Conservation (phyloP, 805 yeast species). For the Kodamaea jinghongensis region DNA sequence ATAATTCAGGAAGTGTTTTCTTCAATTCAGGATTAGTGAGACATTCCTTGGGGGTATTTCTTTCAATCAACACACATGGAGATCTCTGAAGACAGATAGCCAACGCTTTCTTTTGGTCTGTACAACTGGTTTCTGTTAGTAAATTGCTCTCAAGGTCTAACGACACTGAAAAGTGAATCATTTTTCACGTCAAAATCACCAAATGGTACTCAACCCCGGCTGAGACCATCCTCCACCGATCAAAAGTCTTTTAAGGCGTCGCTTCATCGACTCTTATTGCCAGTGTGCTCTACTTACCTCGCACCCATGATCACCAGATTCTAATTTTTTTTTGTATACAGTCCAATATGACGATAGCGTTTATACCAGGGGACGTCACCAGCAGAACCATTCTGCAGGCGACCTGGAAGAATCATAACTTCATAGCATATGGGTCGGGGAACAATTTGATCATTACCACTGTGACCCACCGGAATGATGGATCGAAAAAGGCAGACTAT, state of each 20-base stretch:
- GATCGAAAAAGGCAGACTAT: not conserved
- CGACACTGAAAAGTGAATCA: no score
- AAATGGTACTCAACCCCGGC: no score
- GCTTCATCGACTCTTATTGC: no score
- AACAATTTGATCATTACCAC: constrained; percentile 65
- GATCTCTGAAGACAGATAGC: constrained; percentile 95
- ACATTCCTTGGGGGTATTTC: constrained; percentile 89
- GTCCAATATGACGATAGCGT: constrained; percentile 57
- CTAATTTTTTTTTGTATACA: constrained; percentile 5
- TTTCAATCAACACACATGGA: constrained; percentile 88
- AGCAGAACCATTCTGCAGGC: constrained; percentile 42
- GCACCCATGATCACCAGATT: constrained; percentile 7
- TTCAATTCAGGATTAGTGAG: constrained; percentile 75
- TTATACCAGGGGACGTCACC: constrained; percentile 86
- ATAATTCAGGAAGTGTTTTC: constrained; percentile 78
- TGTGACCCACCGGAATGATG: constrained; percentile 7
- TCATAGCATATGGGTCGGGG: constrained; percentile 81
- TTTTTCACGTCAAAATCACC: no score
- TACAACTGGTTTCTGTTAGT: constrained; percentile 55
- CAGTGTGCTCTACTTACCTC: constrained; percentile 3
- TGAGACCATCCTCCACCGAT: no score
- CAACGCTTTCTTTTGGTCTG: constrained; percentile 91
- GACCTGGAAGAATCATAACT: constrained; percentile 62
- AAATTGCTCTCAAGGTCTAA: no score
- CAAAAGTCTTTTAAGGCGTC: no score